Conservation (phyloP, 2,329 filamentous ascomycete species). For the Fusarium lyarnte region DNA sequence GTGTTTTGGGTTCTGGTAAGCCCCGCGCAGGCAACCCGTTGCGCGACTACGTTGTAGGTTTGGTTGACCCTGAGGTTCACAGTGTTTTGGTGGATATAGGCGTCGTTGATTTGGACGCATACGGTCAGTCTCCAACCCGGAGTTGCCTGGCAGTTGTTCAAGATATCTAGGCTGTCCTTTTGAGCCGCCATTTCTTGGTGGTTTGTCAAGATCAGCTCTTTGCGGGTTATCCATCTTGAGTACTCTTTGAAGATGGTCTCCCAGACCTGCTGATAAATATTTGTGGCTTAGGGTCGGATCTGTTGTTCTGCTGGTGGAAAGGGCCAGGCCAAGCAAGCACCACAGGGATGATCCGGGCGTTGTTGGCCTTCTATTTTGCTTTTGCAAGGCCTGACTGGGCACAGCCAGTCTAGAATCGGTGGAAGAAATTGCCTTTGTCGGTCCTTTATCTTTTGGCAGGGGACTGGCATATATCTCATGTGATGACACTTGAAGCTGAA, state of each 20-base stretch:
- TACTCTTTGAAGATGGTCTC: background rate
- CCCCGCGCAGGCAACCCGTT: background rate
- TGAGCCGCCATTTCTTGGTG: background rate
- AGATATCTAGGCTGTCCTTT: background rate
- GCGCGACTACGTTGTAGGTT: background rate
- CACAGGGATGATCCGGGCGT: background rate
- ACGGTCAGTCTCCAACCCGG: background rate
- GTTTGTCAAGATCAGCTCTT: background rate
- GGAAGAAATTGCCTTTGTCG: background rate
- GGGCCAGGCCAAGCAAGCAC: background rate
- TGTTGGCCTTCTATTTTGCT: background rate
- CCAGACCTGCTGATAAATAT: background rate
- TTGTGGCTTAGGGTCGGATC: background rate
- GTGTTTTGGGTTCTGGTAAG: background rate
- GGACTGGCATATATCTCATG: constrained; percentile 13
- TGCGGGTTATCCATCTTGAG: background rate
- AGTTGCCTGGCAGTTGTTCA: background rate
- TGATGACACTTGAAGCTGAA: constrained; percentile 36
- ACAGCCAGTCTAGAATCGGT: constrained; percentile 5
- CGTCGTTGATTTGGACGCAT: background rate
- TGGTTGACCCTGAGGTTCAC: background rate
- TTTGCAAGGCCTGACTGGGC: background rate
- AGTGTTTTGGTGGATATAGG: background rate
- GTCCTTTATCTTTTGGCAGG: constrained; percentile 3
- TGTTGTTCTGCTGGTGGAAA: background rate